Evolutionary conservation across 2,329 filamentous ascomycete species (phyloP).

Genomic region (Leptographium radiaticola): DNA sequence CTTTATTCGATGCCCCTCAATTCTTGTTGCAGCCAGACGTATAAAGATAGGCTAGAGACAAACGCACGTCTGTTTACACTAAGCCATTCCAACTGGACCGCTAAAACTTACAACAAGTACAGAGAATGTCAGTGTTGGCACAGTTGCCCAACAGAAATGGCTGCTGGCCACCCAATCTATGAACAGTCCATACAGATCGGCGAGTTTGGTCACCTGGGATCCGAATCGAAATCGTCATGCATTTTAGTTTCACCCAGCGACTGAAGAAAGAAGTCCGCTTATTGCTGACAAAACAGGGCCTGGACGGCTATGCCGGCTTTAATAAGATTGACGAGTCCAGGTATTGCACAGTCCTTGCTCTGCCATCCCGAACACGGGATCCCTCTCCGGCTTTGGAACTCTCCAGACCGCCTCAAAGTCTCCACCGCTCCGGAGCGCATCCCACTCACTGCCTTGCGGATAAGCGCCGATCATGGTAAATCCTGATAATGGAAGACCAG

Average conservation of each 20-base stretch:
- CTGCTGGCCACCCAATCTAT: background rate
- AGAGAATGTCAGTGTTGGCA: no score
- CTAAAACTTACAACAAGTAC: no score
- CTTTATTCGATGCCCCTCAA: background rate
- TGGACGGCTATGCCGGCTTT: no score
- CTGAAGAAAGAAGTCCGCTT: no score
- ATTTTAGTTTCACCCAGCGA: no score
- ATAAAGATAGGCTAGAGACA: background rate
- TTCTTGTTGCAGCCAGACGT: no score
- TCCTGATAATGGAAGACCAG: background rate
- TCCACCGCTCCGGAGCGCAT: background rate
- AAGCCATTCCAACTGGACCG: no score
- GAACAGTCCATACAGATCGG: no score
- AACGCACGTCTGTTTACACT: background rate
- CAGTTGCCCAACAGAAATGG: background rate
- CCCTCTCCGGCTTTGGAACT: background rate
- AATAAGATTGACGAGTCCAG: background rate
- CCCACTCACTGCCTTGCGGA: background rate
- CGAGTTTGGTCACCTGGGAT: no score
- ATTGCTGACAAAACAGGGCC: no score
- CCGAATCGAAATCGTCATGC: no score
- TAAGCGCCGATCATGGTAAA: constrained; percentile 2
- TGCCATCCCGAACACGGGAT: background rate
- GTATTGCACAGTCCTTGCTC: background rate
- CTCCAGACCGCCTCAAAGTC: background rate